Conservation (phyloP, 2,329 filamentous ascomycete genomes). For the Phaeosphaeriaceae sp. region DNA sequence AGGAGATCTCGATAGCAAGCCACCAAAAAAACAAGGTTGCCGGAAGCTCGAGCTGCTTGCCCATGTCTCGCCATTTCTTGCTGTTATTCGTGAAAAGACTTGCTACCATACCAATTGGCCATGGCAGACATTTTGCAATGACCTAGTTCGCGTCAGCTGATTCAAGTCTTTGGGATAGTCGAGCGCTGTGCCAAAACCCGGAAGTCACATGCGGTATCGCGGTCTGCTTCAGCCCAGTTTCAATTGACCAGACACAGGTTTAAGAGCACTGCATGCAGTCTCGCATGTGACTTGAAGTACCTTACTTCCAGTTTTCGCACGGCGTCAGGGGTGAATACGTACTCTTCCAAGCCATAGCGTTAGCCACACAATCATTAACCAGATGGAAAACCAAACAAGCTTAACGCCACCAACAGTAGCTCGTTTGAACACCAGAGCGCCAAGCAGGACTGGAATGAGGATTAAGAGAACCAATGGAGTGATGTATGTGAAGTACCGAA, state of each 20-base stretch:
- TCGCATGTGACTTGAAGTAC: too few relatives aligned
- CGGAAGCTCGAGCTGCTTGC: constrained; percentile 83
- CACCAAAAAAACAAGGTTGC: constrained; percentile 91
- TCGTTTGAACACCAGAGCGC: constrained; percentile 65
- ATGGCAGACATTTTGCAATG: constrained; percentile 70
- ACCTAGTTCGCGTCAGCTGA: constrained; percentile 53
- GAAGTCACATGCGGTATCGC: too few relatives aligned
- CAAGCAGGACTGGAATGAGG: constrained; percentile 73
- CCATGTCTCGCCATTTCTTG: constrained; percentile 94
- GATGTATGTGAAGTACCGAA: constrained; percentile 78
- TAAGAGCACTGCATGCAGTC: too few relatives aligned
- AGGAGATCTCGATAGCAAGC: constrained; percentile 85
- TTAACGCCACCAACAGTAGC: constrained; percentile 76
- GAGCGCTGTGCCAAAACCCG: too few relatives aligned
- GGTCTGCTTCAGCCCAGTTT: too few relatives aligned
- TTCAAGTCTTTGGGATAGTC: too few relatives aligned
- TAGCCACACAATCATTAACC: constrained; percentile 93
- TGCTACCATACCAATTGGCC: constrained; percentile 68
- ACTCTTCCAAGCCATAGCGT: constrained; percentile 81
- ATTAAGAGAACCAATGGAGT: constrained; percentile 70
- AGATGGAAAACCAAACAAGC: constrained; percentile 91
- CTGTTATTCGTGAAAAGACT: constrained; percentile 83
- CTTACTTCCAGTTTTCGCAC: too few relatives aligned
- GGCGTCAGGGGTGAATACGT: constrained; percentile 28
- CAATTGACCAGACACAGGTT: too few relatives aligned